Evolutionary conservation across 352 stramenopile species (phyloP).

Genomic region (Pythium vanterpoolii): DNA sequence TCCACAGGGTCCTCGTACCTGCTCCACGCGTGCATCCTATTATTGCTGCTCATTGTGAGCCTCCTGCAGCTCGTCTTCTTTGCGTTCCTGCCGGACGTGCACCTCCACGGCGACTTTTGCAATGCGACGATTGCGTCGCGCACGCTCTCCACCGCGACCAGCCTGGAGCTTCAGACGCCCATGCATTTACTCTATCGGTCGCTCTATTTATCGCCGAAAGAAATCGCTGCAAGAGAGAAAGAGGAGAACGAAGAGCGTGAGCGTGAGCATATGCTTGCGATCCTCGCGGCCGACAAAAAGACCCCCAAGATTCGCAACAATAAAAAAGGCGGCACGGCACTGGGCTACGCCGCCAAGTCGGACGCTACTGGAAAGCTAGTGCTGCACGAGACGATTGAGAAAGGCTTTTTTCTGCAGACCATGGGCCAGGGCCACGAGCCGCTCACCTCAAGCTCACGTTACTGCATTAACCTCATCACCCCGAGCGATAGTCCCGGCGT

Average conservation of each 20-base stretch:
- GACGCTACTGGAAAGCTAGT: slow-evolving; percentile 22
- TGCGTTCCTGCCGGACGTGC: slow-evolving; percentile 60
- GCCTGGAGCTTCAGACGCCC: slow-evolving; percentile 45
- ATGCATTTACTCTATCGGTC: slow-evolving; percentile 78
- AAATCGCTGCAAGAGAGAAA: slow-evolving; percentile 47
- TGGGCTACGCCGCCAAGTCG: neutral
- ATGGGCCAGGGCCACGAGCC: slow-evolving; percentile 69
- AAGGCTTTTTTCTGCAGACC: slow-evolving; percentile 71
- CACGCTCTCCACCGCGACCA: slow-evolving; percentile 40
- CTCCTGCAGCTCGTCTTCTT: slow-evolving; percentile 77
- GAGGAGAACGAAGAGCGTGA: slow-evolving; percentile 37
- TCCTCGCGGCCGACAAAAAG: slow-evolving; percentile 12
- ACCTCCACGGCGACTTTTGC: slow-evolving; percentile 60
- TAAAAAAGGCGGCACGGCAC: slow-evolving; percentile 7
- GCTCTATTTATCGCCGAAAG: slow-evolving; percentile 62
- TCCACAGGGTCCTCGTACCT: slow-evolving; percentile 56
- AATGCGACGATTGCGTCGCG: slow-evolving; percentile 44
- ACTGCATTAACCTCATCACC: slow-evolving; percentile 79
- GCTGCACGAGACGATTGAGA: slow-evolving; percentile 23
- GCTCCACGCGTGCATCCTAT: slow-evolving; percentile 63
- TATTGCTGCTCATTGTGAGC: slow-evolving; percentile 69
- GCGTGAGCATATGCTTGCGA: slow-evolving; percentile 18
- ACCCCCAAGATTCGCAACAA: slow-evolving; percentile 26
- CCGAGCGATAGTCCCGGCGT: slow-evolving; percentile 56
- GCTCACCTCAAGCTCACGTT: slow-evolving; percentile 48